phyloP scores from a whole-genome alignment of 305 asterid genomes.

The Plantago lanceolata region DNA sequence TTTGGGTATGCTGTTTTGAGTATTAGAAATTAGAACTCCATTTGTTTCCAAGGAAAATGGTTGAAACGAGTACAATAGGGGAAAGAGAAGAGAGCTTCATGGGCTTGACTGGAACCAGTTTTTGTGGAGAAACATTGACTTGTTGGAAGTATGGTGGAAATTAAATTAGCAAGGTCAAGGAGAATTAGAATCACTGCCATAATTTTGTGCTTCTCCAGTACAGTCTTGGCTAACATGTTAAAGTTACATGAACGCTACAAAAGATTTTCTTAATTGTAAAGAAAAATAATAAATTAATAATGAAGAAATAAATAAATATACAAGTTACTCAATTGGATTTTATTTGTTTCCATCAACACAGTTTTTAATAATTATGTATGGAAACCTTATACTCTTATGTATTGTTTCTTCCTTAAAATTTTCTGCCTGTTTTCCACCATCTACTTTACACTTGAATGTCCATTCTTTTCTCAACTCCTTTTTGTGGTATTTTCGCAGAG shows the following conservation, averaged over 20 bases:
- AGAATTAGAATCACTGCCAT: not conserved
- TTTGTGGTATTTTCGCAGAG: constrained; percentile 36
- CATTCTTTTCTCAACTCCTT: constrained; percentile 12
- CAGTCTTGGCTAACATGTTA: not conserved
- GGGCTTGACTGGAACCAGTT: not conserved
- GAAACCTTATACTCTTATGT: no score
- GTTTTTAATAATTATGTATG: no score
- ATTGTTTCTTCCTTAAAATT: not conserved
- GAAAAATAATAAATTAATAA: no score
- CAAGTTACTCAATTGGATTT: no score
- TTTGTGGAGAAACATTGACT: not conserved
- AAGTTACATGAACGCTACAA: no score
- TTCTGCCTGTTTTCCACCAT: constrained; percentile 8
- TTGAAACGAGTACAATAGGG: not conserved
- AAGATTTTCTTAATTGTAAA: no score
- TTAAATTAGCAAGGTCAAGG: not conserved
- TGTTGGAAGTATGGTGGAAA: not conserved
- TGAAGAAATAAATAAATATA: no score
- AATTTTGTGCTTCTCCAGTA: not conserved
- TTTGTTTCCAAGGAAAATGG: not conserved
- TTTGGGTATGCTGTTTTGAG: not conserved
- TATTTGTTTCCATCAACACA: no score
- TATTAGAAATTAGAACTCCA: not conserved
- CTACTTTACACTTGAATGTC: constrained; percentile 10
- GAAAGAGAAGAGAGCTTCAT: not conserved